Evolutionary conservation across 2,329 filamentous ascomycete genomes (phyloP).

Genomic region (Simplicillium sp.): DNA sequence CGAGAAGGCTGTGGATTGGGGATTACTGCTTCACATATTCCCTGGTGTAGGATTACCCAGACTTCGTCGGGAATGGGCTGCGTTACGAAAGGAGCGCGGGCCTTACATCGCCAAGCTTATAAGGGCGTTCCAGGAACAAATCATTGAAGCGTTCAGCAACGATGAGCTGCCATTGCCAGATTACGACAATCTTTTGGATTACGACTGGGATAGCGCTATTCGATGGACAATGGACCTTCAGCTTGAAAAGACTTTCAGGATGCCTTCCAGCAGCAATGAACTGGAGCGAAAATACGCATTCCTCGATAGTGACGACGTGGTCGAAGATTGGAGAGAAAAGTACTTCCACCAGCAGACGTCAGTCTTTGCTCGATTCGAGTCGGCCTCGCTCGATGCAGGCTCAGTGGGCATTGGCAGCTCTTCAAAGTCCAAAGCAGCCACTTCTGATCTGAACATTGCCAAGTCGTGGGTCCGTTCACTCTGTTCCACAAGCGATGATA

Average conservation of each 20-base stretch:
- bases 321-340: conserved; percentile 43
- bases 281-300: conserved; percentile 34
- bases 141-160: conserved; percentile 56
- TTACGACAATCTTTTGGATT: conserved; percentile 51
- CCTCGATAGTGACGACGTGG: conserved; percentile 19
- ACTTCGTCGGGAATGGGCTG: conserved; percentile 46
- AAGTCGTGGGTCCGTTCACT: conserved; percentile 52
- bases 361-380: conserved; percentile 47
- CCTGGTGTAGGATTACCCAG: conserved; percentile 40
- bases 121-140: conserved; percentile 54
- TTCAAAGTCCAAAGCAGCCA: conserved; percentile 1
- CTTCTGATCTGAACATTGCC: conserved; percentile 30
- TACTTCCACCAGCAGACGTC: conserved; percentile 45
- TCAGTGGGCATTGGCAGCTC: conserved; percentile 16
- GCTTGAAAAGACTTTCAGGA: conserved; percentile 31
- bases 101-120: conserved; percentile 44
- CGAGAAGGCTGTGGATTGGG: conserved; percentile 51
- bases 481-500: conserved; percentile 40
- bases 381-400: conserved; percentile 39
- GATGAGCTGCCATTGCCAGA: conserved; percentile 52
- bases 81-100: conserved; percentile 38
- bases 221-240: conserved; percentile 54
- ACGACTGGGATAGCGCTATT: conserved; percentile 60
- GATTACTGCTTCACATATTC: conserved; percentile 45
- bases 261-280: conserved; percentile 36